Evolutionary conservation across 345 rosid genomes (phyloP), one percentile per base, ranked within the genome.

Genomic region (Mercurialis annua): DNA sequence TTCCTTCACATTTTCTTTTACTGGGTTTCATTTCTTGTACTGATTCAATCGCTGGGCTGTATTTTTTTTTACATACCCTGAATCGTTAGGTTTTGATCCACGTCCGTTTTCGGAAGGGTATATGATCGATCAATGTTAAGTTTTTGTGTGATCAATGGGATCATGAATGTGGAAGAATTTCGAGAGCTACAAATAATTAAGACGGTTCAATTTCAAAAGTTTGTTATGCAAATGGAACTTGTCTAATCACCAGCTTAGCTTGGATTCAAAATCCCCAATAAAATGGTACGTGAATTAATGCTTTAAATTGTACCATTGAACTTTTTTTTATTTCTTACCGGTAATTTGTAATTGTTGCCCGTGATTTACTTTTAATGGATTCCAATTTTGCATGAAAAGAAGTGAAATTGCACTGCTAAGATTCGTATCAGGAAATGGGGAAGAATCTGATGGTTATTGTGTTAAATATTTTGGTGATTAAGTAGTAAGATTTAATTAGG

Each of bases 221-320:
- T 50, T 27, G 59, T n/a, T 31, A 7, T 21, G 47, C 11, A 21
- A 33, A 26, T 69, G 73, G 42, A 64, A 24, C 62, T 68, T 23
- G 59, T 48, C 29, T 49, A 69, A 42, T 21, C 34, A n/a, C 1
- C 29, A 49, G 46, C 42, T 21, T 67, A 64, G 65, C 29, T 67
- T 69, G 65, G 44, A 56, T 69, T 38, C 21, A 10, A 38, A 48
- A 47, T 27, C 20, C 40, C 5, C 30, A 23, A n/a, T 51, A 57
- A 57, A 21, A 73, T 74, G 78, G 78, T 68, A 64, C 0, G 73
- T 61, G 40, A 42, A 29, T 27, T 7, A 27, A 7, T 53, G 11
- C 16, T 23, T 9, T 46, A 51, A 30, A 26, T 20, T 49, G 21
- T 2, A 14, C 15, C 15, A 53, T 26, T 26, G 58, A 26, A 12